Conservation (phyloP, 2,329 filamentous ascomycete species). For the Nemania bipapillata region DNA sequence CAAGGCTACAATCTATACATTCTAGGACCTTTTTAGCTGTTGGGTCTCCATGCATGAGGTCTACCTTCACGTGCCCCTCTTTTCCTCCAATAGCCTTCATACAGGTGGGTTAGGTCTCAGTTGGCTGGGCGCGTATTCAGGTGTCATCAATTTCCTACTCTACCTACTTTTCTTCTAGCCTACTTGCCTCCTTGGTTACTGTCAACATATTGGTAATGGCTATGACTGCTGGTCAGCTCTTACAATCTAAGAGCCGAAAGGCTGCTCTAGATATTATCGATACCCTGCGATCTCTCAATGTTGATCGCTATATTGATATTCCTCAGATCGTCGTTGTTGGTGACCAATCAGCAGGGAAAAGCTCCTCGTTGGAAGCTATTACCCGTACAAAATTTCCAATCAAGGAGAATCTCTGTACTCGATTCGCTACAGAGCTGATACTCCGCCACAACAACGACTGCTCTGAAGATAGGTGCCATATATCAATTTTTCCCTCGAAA, state of each 20-base stretch:
- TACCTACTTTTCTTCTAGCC: too few species aligned
- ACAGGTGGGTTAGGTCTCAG: too few species aligned
- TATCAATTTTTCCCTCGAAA: background rate
- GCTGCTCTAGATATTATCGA: background rate
- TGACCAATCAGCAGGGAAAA: constrained; percentile 27
- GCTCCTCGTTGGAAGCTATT: constrained; percentile 22
- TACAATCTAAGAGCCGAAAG: background rate
- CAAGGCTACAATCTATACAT: too few species aligned
- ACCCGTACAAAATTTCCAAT: background rate
- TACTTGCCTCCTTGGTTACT: too few species aligned
- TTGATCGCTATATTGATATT: background rate
- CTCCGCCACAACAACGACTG: background rate
- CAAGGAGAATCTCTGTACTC: constrained; percentile 9
- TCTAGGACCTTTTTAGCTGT: too few species aligned
- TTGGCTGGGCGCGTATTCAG: too few species aligned
- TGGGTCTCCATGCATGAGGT: too few species aligned
- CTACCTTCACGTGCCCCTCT: too few species aligned
- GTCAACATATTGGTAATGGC: background rate
- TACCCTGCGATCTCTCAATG: background rate
- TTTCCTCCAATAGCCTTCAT: too few species aligned
- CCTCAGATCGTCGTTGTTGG: constrained; percentile 25
- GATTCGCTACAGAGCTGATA: constrained; percentile 16
- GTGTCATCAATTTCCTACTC: too few species aligned
- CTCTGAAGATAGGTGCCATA: background rate
- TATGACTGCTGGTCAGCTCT: background rate